Conservation (phyloP, 2,329 filamentous ascomycete species). For the Anisogramma anomala region DNA sequence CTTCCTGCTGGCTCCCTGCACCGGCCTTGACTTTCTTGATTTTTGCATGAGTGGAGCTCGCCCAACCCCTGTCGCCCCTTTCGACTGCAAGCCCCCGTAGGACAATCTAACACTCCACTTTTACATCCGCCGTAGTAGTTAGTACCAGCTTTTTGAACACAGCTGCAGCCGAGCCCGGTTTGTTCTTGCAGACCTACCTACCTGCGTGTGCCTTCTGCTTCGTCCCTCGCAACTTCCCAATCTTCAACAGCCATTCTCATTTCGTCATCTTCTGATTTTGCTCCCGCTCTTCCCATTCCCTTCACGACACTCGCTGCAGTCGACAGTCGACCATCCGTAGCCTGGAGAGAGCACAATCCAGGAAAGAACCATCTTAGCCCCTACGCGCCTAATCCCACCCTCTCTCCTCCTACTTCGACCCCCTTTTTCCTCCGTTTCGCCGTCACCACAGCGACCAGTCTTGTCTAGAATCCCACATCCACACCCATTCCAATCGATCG, state of each 20-base stretch:
- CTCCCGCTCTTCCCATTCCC: constrained; percentile 6
- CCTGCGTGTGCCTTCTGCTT: not conserved
- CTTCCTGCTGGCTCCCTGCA: too few species aligned
- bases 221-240: constrained; percentile 3
- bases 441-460: constrained; percentile 1
- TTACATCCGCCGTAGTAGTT: too few species aligned
- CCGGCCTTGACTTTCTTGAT: too few species aligned
- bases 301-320: constrained; percentile 16
- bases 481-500: constrained; percentile 5
- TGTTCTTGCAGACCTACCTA: not conserved
- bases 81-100: constrained; percentile 1
- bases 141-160: too few species aligned
- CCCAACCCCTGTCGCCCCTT: constrained; percentile 8
- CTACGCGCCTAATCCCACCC: constrained; percentile 6
- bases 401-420: constrained; percentile 1
- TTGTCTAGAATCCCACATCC: constrained; percentile 12
- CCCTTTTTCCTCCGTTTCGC: constrained; percentile 1
- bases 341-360: too few species aligned
- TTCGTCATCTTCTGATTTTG: constrained; percentile 1
- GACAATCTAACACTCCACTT: too few species aligned
- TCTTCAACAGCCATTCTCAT: not conserved
- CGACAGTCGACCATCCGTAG: constrained; percentile 8
- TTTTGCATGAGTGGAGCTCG: constrained; percentile 5
- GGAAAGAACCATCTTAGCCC: constrained; percentile 3
- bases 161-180: not conserved